Evolutionary conservation across 345 rosid species (phyloP), one percentile per base, ranked within the genome.

Genomic region (Hibiscus trionum): DNA sequence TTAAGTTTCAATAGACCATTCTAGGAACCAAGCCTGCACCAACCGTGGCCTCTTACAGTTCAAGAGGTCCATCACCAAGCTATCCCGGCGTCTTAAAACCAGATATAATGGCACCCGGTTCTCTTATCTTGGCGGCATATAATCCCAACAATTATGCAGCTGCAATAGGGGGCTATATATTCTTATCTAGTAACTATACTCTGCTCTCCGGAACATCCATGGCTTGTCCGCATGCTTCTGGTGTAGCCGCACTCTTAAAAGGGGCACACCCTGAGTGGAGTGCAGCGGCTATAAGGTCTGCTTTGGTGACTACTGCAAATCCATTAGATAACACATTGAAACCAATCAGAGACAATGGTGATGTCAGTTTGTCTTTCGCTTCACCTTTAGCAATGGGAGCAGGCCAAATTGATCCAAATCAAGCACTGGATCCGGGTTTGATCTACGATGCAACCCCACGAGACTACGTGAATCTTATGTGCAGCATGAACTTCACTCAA

Each of bases 161-260:
- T 39, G 7, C 10, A 16, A 60, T 77, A 19, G 60, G 74, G 31
- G 26, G 17, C 44, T 17, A 44, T 37, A 61, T 61, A 1, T 21
- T 11, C 44, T 37, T 69, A 70, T 80, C 71, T 16, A 80, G 62
- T 68, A 69, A 76, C 66, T 84, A 79, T 66, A 78, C 79, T 76
- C 74, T 88, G 55, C 61, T 80, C 70, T 84, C 87, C 0, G 92
- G 88, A 24, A 84, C 86, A 7, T 86, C 86, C 64, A 88, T 86
- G 88, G 82, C 88, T 31, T 86, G 87, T 56, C 88, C 88, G 11
- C 92, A 88, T 73, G 77, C 79, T 16, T 76, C 89, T 7, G 88
- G 87, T 10, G 74, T 88, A 58, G 91, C 85, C 12, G 88, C 89
- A 7, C 80, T 86, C 59, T 71, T 84, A 9, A 86, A 80, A 80